These are phyloP conservation scores for Pelargonium cotyledonis DNA, from an alignment of 441 rosid species.

Conservation along the genomic window DNA sequence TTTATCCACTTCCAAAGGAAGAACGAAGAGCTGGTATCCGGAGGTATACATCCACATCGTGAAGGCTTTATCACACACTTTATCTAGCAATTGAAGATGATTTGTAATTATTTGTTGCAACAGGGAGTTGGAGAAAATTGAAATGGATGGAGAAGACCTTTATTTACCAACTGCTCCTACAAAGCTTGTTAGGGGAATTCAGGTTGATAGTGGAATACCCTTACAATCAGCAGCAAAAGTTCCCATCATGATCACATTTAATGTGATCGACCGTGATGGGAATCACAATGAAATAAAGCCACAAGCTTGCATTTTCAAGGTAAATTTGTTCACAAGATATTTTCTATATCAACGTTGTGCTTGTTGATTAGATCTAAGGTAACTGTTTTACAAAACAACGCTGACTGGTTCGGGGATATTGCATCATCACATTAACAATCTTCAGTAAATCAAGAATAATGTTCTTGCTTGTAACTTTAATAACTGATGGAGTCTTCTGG, in stretches of 20 bases:
- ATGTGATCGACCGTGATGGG: slow-evolving; percentile 82
- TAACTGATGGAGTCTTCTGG: neutral
- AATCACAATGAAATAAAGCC: slow-evolving; percentile 56
- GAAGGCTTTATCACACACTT: slow-evolving; percentile 9
- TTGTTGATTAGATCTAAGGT: neutral
- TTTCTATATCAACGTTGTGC: neutral
- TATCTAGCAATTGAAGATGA: slow-evolving; percentile 21
- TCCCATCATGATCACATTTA: slow-evolving; percentile 90
- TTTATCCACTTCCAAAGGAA: slow-evolving; percentile 77
- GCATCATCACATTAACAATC: neutral
- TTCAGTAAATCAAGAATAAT: neutral
- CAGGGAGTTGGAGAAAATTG: slow-evolving; percentile 94
- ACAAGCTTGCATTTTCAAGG: slow-evolving; percentile 99
- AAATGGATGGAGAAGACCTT: slow-evolving; percentile 80
- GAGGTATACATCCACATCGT: slow-evolving; percentile 38
- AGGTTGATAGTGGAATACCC: slow-evolving; percentile 94
- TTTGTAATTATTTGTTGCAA: slow-evolving; percentile 16
- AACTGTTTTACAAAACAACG: neutral
- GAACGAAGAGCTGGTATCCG: slow-evolving; percentile 96
- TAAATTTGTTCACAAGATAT: slow-evolving; percentile 23
- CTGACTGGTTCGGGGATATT: neutral
- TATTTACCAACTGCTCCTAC: slow-evolving; percentile 87
- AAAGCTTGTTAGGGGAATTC: slow-evolving; percentile 88
- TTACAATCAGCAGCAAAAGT: slow-evolving; percentile 97
- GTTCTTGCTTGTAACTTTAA: too few species aligned